Evolutionary conservation across 2,329 filamentous ascomycete genomes (phyloP).

Genomic region (Parasarocladium wereldwijsianum): DNA sequence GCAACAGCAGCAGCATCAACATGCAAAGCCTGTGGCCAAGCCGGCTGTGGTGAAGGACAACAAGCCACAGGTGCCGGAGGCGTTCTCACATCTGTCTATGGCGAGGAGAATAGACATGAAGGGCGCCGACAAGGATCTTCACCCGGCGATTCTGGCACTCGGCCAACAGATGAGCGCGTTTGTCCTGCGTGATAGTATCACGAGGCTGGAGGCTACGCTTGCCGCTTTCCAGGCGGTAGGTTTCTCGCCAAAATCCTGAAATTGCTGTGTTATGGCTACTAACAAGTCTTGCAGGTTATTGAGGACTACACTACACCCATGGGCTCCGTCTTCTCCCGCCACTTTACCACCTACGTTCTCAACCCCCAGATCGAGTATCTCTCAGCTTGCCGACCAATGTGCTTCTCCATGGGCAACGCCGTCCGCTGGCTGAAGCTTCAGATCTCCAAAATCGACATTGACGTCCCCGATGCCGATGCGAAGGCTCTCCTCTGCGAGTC

Average conservation of each 20-base stretch:
- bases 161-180: slow-evolving; percentile 88
- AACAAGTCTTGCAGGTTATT: slow-evolving; percentile 49
- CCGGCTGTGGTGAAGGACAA: slow-evolving; percentile 30
- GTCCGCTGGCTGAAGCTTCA: slow-evolving; percentile 89
- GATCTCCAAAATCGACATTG: slow-evolving; percentile 81
- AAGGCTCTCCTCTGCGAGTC: slow-evolving; percentile 64
- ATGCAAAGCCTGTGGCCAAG: slow-evolving; percentile 17
- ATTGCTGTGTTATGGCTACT: slow-evolving; percentile 3
- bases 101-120: slow-evolving; percentile 38
- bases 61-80: slow-evolving; percentile 50
- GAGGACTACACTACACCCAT: slow-evolving; percentile 82
- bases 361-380: slow-evolving; percentile 94
- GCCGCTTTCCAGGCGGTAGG: slow-evolving; percentile 73
- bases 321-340: slow-evolving; percentile 71
- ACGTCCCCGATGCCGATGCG: slow-evolving; percentile 65
- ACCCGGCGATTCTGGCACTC: slow-evolving; percentile 70
- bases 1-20: slow-evolving; percentile 16
- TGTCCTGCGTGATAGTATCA: slow-evolving; percentile 76
- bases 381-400: slow-evolving; percentile 85
- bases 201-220: slow-evolving; percentile 74
- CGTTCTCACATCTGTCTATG: slow-evolving; percentile 71
- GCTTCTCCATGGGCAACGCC: slow-evolving; percentile 92
- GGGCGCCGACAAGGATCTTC: slow-evolving; percentile 60
- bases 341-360: slow-evolving; percentile 81
- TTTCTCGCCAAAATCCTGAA: background rate